Evolutionary conservation across 345 rosid genomes (phyloP).

Genomic region (Citropsis articulata): DNA sequence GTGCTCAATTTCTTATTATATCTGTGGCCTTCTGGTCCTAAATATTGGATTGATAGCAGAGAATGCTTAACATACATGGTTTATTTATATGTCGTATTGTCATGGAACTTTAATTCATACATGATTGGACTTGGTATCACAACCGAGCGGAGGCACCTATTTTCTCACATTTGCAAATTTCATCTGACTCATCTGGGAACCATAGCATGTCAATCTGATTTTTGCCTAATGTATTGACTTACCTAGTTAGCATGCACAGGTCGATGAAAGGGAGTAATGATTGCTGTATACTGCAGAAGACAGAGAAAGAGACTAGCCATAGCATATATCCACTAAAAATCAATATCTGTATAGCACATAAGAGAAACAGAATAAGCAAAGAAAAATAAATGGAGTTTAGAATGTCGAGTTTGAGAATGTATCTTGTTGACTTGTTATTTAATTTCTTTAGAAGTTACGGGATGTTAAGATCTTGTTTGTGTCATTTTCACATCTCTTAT

Average conservation of each 20-base stretch:
- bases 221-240: not conserved
- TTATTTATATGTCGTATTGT: not conserved
- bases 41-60: not conserved
- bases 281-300: not conserved
- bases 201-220: not conserved
- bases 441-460: not conserved
- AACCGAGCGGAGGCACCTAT: not conserved
- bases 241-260: not conserved
- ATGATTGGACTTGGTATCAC: not conserved
- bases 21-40: not conserved
- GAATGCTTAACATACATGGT: not conserved
- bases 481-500: not conserved
- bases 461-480: not conserved
- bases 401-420: not conserved
- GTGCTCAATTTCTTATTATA: not conserved
- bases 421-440: not conserved
- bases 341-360: not conserved
- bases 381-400: not conserved
- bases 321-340: not conserved
- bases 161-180: not conserved
- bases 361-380: not conserved
- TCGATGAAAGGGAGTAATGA: not conserved
- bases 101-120: not conserved
- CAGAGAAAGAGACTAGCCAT: not conserved
- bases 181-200: not conserved